A percentile compares a stretch with the other conserved stretches of the same genome.
These are phyloP conservation scores for Aspergillus saccharolyticus DNA, from an alignment of 495 filamentous ascomycete species.

Conservation along the genomic window DNA sequence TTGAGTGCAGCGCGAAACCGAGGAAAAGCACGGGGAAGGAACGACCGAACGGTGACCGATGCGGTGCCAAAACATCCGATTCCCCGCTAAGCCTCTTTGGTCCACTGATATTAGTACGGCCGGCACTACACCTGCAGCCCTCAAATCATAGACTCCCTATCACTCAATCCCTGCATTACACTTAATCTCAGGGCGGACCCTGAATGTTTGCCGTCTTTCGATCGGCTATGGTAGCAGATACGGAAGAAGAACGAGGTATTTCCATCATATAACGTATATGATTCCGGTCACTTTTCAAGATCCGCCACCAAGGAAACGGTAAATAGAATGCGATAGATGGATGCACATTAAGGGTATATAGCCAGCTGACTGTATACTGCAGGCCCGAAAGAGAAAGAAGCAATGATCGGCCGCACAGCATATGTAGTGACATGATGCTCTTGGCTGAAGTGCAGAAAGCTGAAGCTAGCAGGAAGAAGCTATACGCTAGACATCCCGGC, in stretches of 20 bases:
- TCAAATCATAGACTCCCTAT: no score
- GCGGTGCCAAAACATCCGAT: background rate
- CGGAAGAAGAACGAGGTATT: background rate
- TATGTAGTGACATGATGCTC: background rate
- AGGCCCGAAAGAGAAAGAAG: background rate
- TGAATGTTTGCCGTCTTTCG: no score
- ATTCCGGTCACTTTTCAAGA: background rate
- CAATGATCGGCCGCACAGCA: background rate
- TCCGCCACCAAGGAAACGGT: background rate
- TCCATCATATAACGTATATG: background rate
- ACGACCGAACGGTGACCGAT: background rate
- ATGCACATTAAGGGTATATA: background rate
- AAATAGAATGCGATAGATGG: background rate
- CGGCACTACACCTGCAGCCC: no score
- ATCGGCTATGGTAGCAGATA: no score
- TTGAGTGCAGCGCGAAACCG: background rate
- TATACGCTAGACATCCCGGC: background rate
- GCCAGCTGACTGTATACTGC: background rate
- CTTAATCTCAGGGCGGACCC: no score
- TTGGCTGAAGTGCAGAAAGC: background rate
- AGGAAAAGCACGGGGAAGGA: constrained; percentile 3
- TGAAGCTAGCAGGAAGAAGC: background rate
- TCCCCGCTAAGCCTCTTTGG: constrained; percentile 8
- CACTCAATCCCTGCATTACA: no score
- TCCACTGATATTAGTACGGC: no score